Evolutionary conservation across 768 basidiomycete species (phyloP), one percentile per base, ranked within the genome.

Genomic region (Erythrobasidium yunnanense): DNA sequence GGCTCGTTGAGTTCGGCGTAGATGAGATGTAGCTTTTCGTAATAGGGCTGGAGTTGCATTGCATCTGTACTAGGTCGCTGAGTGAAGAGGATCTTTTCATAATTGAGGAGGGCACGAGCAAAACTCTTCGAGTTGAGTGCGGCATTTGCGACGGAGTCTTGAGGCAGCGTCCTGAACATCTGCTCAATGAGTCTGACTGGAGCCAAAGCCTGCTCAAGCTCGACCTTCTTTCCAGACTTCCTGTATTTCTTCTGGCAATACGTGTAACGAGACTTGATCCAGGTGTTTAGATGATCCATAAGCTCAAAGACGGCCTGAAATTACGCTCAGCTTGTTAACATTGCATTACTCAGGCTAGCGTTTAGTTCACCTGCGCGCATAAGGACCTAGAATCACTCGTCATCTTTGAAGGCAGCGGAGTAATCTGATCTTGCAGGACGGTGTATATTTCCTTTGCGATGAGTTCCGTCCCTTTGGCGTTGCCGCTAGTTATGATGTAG

Each of bases 1-100:
- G 95, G 95, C 75, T 99, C 91, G 74, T 99, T 90, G 5, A 99
- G 80, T 65, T 91, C 83, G 13, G 93, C 86, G 75, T 99, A 99
- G 67, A 97, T 92, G 76, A 95, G 86, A 71, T 99, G 95, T 5
- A 99, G 79, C 18, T 84, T 83, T 72, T 97, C 95, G 74, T 90
- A 96, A 73, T 88, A 83, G 18, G 77, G 77, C 54, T 87, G 80
- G 1, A 89, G 78, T 33, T 86, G 81, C 4, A 73, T 71, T 67
- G 78, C 78, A 29, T 77, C 70, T 76, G 77, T 70, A 25, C 69
- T 69, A 20, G 76, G 73, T 35, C 77, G 25, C 20, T 35, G 29
- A 2, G 34, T 32, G 15, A 45, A 46, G 18, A 69, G 42, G 18
- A 34, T 67, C 34, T 72, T 68, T 74, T 99, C 95, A 72, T 92